These are phyloP conservation scores for Starmerella bombicola DNA, from an alignment of 805 yeast species.

Conservation along the genomic window DNA sequence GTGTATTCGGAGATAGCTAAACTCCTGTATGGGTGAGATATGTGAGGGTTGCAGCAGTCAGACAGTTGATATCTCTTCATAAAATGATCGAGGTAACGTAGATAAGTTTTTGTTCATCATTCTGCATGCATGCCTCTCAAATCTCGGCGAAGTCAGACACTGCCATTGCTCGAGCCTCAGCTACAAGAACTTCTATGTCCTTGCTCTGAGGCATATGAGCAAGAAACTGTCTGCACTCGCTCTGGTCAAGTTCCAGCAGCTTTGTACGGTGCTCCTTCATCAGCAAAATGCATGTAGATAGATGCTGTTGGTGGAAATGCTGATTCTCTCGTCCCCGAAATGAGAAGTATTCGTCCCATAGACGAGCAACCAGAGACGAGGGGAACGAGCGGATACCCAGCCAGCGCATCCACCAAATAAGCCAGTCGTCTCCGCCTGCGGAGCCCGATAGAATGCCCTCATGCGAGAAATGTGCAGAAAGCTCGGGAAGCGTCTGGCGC, in stretches of 20 bases:
- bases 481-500: constrained; percentile 56
- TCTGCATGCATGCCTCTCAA: not conserved
- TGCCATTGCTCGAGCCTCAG: constrained; percentile 13
- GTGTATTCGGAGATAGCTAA: too few species aligned
- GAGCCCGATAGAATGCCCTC: constrained; percentile 56
- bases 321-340: constrained; percentile 32
- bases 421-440: constrained; percentile 67
- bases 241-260: constrained; percentile 75
- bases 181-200: constrained; percentile 19
- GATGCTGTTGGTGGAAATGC: constrained; percentile 31
- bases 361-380: constrained; percentile 65
- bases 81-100: constrained; percentile 16
- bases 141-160: not conserved
- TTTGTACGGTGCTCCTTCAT: constrained; percentile 68
- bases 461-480: constrained; percentile 62
- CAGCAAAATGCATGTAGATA: constrained; percentile 66
- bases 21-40: too few species aligned
- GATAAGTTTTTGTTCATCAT: constrained; percentile 15
- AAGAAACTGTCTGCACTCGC: constrained; percentile 71
- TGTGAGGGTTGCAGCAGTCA: too few species aligned
- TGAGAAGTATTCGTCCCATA: constrained; percentile 81
- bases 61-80: constrained; percentile 16
- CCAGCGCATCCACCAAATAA: constrained; percentile 90
- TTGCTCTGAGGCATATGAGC: constrained; percentile 20
- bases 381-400: constrained; percentile 80